These are phyloP conservation scores for Mantamonas sphyraenae DNA, from an alignment of 78 protist genomes.

Conservation along the genomic window DNA sequence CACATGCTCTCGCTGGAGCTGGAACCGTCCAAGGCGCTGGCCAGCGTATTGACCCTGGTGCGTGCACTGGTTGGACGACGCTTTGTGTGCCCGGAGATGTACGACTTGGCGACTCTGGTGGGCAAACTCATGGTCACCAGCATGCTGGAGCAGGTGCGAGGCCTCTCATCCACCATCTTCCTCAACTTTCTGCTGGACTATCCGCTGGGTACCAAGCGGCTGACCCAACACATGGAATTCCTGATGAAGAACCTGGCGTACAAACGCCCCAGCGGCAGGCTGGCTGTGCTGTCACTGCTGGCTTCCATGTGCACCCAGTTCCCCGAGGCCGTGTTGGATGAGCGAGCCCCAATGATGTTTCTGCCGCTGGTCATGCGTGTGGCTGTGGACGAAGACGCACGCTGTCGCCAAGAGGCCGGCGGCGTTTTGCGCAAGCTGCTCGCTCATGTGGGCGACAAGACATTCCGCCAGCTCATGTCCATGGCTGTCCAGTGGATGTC, in stretches of 20 bases:
- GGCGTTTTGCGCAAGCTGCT: neutral
- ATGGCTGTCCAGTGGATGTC: neutral
- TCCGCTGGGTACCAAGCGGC: constrained; percentile 10
- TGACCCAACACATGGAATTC: constrained; percentile 7
- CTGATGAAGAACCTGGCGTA: neutral
- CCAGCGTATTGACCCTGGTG: too few relatives aligned
- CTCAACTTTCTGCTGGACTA: constrained; percentile 2
- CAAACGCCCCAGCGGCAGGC: neutral
- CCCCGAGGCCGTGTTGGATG: neutral
- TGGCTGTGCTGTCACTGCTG: neutral
- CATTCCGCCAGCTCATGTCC: neutral
- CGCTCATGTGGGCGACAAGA: neutral
- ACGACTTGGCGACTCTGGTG: neutral
- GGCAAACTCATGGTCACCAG: constrained; percentile 2
- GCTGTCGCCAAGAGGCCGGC: neutral
- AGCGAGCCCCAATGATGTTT: neutral
- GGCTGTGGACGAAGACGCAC: neutral
- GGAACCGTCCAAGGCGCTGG: too few relatives aligned
- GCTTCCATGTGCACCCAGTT: too few relatives aligned
- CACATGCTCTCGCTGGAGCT: too few relatives aligned
- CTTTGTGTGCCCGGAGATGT: too few relatives aligned
- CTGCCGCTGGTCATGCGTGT: neutral
- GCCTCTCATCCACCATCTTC: neutral
- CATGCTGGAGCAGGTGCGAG: neutral
- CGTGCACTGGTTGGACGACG: too few relatives aligned